Conservation (phyloP, 176 grass and related monocot genomes). For the Themeda triandra region DNA sequence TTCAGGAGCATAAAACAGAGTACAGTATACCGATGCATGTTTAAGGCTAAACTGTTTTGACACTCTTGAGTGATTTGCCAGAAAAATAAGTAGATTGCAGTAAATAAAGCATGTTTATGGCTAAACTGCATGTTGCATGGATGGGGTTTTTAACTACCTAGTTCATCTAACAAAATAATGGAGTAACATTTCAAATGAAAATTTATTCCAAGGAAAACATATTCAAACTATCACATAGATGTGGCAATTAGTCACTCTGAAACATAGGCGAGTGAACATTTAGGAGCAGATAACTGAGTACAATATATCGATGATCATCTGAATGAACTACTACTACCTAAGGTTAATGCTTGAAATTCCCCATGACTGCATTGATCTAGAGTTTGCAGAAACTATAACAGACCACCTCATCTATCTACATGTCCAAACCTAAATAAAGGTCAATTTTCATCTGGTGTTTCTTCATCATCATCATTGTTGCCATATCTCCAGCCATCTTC, state of each 20-base stretch:
- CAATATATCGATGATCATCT: not conserved
- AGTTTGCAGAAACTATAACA: not conserved
- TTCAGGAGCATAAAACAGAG: too few relatives aligned
- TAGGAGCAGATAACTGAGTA: not conserved
- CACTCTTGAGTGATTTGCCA: too few relatives aligned
- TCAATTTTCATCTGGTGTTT: slow-evolving; percentile 82
- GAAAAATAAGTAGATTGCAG: too few relatives aligned
- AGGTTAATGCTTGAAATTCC: not conserved
- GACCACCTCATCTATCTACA: slow-evolving; percentile 24
- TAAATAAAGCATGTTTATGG: not conserved
- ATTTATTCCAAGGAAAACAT: not conserved
- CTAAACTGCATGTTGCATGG: not conserved
- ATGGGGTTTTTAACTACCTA: not conserved
- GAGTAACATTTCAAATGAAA: not conserved
- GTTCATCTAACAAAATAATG: too few relatives aligned
- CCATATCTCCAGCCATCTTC: slow-evolving; percentile 53
- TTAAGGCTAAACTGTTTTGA: too few relatives aligned
- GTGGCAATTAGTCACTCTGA: not conserved
- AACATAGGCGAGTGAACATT: not conserved
- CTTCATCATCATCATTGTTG: slow-evolving; percentile 64
- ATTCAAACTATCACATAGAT: not conserved
- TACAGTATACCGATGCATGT: too few relatives aligned
- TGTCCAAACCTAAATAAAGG: not conserved
- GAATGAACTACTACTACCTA: not conserved
- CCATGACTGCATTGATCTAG: not conserved